These are phyloP conservation scores for Lignosus rhinocerotis DNA, from an alignment of 1,284 basidiomycete species.

Conservation along the genomic window DNA sequence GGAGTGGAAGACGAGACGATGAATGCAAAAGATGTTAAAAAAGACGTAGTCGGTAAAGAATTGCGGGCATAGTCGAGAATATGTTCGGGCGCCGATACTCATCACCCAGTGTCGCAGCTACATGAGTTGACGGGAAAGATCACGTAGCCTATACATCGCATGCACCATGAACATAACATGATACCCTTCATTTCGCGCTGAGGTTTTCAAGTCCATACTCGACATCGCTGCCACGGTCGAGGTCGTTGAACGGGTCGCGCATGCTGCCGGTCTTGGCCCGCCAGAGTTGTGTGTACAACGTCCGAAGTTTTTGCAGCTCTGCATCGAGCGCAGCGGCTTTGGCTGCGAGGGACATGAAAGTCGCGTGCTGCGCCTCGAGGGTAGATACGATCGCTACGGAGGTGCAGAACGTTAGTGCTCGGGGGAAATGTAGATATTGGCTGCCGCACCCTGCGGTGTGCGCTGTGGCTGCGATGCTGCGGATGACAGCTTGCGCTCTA, in stretches of 20 bases:
- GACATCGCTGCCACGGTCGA: constrained; percentile 48
- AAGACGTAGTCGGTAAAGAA: too few relatives aligned
- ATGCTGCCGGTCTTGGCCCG: constrained; percentile 69
- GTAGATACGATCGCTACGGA: constrained; percentile 64
- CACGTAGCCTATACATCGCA: neutral
- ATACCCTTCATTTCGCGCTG: constrained; percentile 25
- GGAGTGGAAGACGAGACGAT: too few relatives aligned
- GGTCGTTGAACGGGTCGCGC: constrained; percentile 71
- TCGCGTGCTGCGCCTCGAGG: constrained; percentile 72
- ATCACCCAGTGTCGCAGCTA: too few relatives aligned
- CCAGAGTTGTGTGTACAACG: constrained; percentile 67
- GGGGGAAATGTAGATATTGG: too few relatives aligned
- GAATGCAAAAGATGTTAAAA: too few relatives aligned
- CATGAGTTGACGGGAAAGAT: neutral
- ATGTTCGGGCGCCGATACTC: too few relatives aligned
- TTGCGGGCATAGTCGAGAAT: too few relatives aligned
- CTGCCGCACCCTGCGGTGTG: constrained; percentile 69
- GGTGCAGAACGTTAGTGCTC: neutral
- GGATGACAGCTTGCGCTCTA: constrained; percentile 75
- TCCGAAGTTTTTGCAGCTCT: constrained; percentile 72
- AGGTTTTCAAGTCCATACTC: constrained; percentile 44
- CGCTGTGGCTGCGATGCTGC: constrained; percentile 59
- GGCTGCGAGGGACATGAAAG: constrained; percentile 70
- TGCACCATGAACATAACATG: neutral
- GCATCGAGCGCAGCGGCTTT: constrained; percentile 70